Conservation (phyloP, 148 eudicot genomes). For the Silene uniflora region DNA sequence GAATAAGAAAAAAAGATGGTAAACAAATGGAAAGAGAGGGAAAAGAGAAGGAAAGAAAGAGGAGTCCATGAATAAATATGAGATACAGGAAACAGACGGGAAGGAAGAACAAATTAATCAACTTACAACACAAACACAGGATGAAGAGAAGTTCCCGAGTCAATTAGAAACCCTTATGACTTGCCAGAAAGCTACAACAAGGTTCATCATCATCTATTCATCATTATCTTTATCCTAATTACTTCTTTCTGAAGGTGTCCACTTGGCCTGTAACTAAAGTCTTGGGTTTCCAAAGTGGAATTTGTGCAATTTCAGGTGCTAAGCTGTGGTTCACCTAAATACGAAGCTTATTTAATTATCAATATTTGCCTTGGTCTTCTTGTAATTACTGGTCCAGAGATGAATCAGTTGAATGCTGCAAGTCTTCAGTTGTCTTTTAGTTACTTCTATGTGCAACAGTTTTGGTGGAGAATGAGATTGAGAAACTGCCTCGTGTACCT, state of each 20-base stretch:
- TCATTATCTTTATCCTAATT: no score
- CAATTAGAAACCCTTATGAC: no score
- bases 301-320: not conserved
- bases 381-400: not conserved
- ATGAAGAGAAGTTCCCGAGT: no score
- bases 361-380: not conserved
- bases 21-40: not conserved
- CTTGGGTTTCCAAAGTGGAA: not conserved
- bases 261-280: not conserved
- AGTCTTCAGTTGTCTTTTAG: not conserved
- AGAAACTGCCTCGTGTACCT: not conserved
- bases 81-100: no score
- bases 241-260: no score
- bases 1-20: not conserved
- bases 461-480: not conserved
- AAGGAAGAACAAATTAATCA: no score
- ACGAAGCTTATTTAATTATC: no score
- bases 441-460: not conserved
- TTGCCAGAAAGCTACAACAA: no score
- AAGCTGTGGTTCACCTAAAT: not conserved
- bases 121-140: no score
- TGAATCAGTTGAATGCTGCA: not conserved
- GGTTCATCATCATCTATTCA: no score
- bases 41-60: not conserved
- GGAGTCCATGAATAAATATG: not conserved